Evolutionary conservation across 2,329 filamentous ascomycete species (phyloP), one percentile per base, ranked within the genome.

Genomic region (Colletotrichum tamarilloi): DNA sequence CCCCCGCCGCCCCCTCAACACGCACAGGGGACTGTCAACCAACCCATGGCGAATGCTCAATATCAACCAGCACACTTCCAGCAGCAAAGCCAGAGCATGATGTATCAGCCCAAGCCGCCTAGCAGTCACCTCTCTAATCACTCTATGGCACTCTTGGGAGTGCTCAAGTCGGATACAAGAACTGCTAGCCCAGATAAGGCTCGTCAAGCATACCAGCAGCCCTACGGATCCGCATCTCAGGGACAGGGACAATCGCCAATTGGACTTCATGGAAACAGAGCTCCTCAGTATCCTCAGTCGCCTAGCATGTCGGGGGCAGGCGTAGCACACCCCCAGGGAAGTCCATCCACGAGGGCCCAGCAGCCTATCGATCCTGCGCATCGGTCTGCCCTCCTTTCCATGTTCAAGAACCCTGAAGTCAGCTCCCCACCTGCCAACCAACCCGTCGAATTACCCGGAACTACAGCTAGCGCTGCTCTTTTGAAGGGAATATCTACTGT

Each of bases 391-490:
- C 80, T 90, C 24, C 81, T 90, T 16, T 86, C 83, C 26, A 88
- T 90, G 82, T 90, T 91, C 80, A 89, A 88, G 73, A 85, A 85
- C 74, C 75, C 79, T 12, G 79, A 79, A 32, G 71, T 80, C 3
- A 35, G 72, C 63, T 67, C 28, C 28, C 49, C 69, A 30, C 57
- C 30, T 28, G 58, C 24, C 4, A 66, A 62, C 19, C 64, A 73
- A 24, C 67, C 60, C 14, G 71, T 62, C 19, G 71, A 73, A 52
- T 60, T 73, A 26, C 71, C 71, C n/a, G 71, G 67, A 52, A 71
- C 62, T n/a, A 71, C 71, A 7, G 60, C 71, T 2, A 71, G 60
- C 24, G 67, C 67, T 26, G 67, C 60, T 30, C 67, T 73, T 12
- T 26, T 70, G 14, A 71, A 73, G 46, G 71, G 71, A 24, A 38